A percentile compares a stretch with the other conserved stretches of the same genome.
phyloP scores from a whole-genome alignment of 2,329 filamentous ascomycete genomes.

The Bretziella fagacearum region DNA sequence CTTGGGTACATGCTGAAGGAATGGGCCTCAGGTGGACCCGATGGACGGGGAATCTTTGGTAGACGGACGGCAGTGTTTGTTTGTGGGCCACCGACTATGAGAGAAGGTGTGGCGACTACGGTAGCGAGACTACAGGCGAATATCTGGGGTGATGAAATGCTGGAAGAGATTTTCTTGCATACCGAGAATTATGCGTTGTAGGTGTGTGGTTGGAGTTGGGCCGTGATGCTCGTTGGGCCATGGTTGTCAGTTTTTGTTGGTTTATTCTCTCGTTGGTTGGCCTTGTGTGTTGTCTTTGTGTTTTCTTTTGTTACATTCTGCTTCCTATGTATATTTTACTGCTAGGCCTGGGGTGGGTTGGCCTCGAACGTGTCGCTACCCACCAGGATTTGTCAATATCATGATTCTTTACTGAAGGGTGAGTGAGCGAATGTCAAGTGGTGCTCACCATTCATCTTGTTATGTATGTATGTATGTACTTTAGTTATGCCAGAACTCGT shows the following conservation, averaged over 20 bases:
- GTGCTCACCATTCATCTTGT: too few relatives aligned
- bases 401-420: too few relatives aligned
- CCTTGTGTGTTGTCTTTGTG: too few relatives aligned
- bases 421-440: too few relatives aligned
- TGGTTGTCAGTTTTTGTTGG: neutral
- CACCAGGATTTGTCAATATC: too few relatives aligned
- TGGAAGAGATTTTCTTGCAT: slow-evolving; percentile 86
- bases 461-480: neutral
- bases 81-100: slow-evolving; percentile 75
- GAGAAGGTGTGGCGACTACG: slow-evolving; percentile 71
- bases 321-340: slow-evolving; percentile 3
- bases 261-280: too few relatives aligned
- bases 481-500: neutral
- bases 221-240: neutral
- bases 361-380: too few relatives aligned
- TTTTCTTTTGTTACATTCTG: neutral
- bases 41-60: slow-evolving; percentile 55
- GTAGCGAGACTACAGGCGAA: slow-evolving; percentile 67
- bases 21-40: slow-evolving; percentile 54
- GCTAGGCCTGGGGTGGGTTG: neutral
- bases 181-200: slow-evolving; percentile 87
- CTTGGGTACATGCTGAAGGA: slow-evolving; percentile 74
- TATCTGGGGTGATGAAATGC: slow-evolving; percentile 61
- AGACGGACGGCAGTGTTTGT: slow-evolving; percentile 78
- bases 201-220: too few relatives aligned